A percentile compares a stretch with the other conserved stretches of the same genome.
Evolutionary conservation across 306 rosid species (phyloP).

Genomic region (Carpinus viminea): DNA sequence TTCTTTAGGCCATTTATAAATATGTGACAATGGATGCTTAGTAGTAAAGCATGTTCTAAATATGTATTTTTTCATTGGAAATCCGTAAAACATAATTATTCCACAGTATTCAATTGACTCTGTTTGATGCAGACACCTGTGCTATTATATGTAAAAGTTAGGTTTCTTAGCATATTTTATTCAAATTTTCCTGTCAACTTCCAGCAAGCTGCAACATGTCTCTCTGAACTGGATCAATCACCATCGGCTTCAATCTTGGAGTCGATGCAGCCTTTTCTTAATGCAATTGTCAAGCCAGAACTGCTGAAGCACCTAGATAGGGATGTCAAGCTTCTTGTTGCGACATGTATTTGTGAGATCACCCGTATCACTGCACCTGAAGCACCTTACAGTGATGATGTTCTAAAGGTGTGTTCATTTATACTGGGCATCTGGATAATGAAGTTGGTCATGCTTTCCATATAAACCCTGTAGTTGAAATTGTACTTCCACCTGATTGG

Average conservation of each 20-base stretch:
- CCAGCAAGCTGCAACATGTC: constrained; percentile 90
- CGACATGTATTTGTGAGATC: constrained; percentile 92
- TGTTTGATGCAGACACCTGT: background rate
- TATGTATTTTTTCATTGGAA: background rate
- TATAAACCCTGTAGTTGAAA: constrained; percentile 11
- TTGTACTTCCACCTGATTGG: constrained; percentile 30
- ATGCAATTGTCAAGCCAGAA: constrained; percentile 81
- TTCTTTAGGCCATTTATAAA: background rate
- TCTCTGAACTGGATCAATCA: constrained; percentile 90
- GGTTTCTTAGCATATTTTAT: constrained; percentile 7
- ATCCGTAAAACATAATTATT: background rate
- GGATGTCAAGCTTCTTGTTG: constrained; percentile 95
- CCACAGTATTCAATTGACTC: background rate
- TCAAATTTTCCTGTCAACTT: constrained; percentile 33
- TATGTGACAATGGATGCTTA: background rate
- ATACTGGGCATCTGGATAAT: constrained; percentile 17
- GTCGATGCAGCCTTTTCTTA: constrained; percentile 80
- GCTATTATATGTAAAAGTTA: background rate
- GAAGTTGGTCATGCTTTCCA: constrained; percentile 18
- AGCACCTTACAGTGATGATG: constrained; percentile 89
- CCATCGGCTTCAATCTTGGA: constrained; percentile 73
- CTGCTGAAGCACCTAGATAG: constrained; percentile 91
- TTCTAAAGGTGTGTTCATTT: constrained; percentile 66
- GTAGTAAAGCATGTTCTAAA: background rate
- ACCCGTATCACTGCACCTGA: constrained; percentile 99